phyloP scores from a whole-genome alignment of 441 rosid genomes.

The Populus hybrid region DNA sequence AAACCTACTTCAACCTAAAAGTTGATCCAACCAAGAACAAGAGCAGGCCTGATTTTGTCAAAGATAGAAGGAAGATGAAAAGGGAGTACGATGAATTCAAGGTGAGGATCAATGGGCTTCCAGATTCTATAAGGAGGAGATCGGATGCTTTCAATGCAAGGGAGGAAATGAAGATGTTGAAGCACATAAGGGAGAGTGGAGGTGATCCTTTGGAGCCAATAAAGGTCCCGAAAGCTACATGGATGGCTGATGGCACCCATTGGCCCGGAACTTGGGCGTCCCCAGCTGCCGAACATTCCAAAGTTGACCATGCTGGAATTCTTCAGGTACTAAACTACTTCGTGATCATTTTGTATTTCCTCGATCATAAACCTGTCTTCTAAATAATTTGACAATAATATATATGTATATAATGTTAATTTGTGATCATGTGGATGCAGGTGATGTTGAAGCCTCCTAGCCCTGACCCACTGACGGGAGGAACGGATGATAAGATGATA shows the following conservation, averaged over 20 bases:
- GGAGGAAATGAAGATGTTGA: constrained; percentile 84
- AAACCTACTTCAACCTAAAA: constrained; percentile 65
- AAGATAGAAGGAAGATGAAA: constrained; percentile 74
- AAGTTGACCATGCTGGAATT: constrained; percentile 87
- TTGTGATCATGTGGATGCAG: constrained; percentile 19
- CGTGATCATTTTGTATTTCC: background rate
- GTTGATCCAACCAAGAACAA: constrained; percentile 86
- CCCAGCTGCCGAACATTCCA: constrained; percentile 62
- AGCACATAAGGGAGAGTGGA: constrained; percentile 68
- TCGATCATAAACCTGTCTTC: background rate
- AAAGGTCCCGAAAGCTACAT: constrained; percentile 74
- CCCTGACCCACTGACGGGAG: constrained; percentile 56
- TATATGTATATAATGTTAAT: background rate
- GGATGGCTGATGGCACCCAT: constrained; percentile 99
- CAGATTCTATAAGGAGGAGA: constrained; percentile 79
- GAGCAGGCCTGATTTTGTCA: constrained; percentile 73
- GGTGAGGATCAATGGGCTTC: constrained; percentile 79
- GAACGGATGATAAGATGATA: constrained; percentile 55
- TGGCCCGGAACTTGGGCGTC: constrained; percentile 88
- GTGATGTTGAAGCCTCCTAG: constrained; percentile 96
- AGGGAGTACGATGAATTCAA: constrained; percentile 91
- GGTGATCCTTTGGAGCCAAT: constrained; percentile 60
- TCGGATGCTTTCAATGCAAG: constrained; percentile 88
- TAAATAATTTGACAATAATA: background rate
- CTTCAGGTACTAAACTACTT: constrained; percentile 39